Conservation (phyloP, 345 rosid genomes). For the Melaleuca alternifolia region DNA sequence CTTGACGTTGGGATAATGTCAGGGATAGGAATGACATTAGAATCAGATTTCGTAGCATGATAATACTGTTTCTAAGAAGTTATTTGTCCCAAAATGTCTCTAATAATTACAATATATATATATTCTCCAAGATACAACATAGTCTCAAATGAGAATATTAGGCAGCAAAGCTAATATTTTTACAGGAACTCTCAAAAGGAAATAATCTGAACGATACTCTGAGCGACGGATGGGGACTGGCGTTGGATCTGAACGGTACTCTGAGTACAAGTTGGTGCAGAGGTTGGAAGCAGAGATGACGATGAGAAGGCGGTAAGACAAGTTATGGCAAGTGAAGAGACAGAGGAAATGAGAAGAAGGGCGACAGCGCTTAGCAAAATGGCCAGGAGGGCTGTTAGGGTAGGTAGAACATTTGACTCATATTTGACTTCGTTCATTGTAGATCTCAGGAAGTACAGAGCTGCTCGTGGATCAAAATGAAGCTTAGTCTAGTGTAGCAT, state of each 20-base stretch:
- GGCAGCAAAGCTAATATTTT: too few relatives aligned
- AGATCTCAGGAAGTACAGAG: not conserved
- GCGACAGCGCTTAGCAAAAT: not conserved
- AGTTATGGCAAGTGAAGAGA: not conserved
- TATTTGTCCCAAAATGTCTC: too few relatives aligned
- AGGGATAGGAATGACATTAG: too few relatives aligned
- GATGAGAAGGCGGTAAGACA: not conserved
- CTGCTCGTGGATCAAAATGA: not conserved
- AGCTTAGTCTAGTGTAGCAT: not conserved
- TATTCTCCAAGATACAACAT: too few relatives aligned
- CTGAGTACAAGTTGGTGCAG: not conserved
- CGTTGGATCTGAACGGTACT: not conserved
- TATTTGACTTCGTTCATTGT: not conserved
- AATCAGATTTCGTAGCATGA: too few relatives aligned
- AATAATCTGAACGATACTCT: not conserved
- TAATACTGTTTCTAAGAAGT: too few relatives aligned
- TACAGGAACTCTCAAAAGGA: too few relatives aligned
- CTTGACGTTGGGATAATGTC: not conserved
- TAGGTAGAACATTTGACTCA: slow-evolving; percentile 21
- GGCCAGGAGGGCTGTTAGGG: slow-evolving; percentile 18
- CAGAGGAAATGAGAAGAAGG: not conserved
- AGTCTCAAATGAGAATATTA: too few relatives aligned
- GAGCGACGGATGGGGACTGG: not conserved
- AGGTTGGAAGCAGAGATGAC: not conserved
- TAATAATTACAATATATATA: too few relatives aligned